phyloP scores from a whole-genome alignment of 2,329 filamentous ascomycete species.

The Bipolaris sorokiniana region DNA sequence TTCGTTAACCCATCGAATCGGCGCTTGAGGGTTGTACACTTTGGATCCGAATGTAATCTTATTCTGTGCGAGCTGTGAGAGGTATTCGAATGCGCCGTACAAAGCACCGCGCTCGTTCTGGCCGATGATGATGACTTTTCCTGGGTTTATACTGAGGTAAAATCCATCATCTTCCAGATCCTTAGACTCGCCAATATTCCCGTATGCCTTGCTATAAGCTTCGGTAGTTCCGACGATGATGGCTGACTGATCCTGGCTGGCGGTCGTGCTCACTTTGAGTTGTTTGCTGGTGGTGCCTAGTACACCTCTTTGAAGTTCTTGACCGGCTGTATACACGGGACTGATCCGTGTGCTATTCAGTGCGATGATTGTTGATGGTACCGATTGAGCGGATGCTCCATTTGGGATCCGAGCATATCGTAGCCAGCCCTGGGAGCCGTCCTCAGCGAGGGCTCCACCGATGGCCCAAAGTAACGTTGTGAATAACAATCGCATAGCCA shows the following conservation, averaged over 20 bases:
- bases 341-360: conserved; percentile 62
- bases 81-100: conserved; percentile 72
- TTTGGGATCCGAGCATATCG: conserved; percentile 64
- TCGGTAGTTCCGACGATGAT: conserved; percentile 60
- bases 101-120: conserved; percentile 71
- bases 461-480: conserved; percentile 2
- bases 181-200: conserved; percentile 40
- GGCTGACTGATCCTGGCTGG: conserved; percentile 32
- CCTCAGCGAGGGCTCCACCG: conserved; percentile 55
- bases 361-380: conserved; percentile 59
- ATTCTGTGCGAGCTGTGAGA: conserved; percentile 68
- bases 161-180: conserved; percentile 65
- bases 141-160: conserved; percentile 60
- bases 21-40: conserved; percentile 63
- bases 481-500: conserved; percentile 16
- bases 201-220: conserved; percentile 51
- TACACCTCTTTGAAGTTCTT: conserved; percentile 65
- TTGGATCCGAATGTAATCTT: conserved; percentile 58
- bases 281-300: conserved; percentile 62
- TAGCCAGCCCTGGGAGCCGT: conserved; percentile 68
- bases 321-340: conserved; percentile 65
- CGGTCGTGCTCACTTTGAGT: conserved; percentile 44
- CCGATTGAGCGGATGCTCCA: conserved; percentile 46
- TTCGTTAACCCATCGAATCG: conserved; percentile 73
- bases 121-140: conserved; percentile 64